phyloP scores from a whole-genome alignment of 2,329 filamentous ascomycete genomes.

The Camptophora hylomeconis region DNA sequence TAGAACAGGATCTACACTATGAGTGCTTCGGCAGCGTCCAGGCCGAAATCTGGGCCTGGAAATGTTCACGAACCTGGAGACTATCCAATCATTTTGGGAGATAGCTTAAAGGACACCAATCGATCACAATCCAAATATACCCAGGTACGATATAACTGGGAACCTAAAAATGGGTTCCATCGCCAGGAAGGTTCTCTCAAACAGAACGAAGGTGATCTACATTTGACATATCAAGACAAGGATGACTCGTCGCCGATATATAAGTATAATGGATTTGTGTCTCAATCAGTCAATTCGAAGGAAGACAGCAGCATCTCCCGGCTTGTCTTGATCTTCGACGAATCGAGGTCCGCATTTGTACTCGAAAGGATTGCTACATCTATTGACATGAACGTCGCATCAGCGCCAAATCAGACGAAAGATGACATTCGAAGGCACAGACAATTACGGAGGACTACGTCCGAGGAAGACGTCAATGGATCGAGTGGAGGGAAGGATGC shows the following conservation, averaged over 20 bases:
- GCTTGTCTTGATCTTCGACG: constrained; percentile 58
- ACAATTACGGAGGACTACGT: constrained; percentile 11
- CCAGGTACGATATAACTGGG: constrained; percentile 34
- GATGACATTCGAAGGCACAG: constrained; percentile 16
- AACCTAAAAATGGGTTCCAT: constrained; percentile 24
- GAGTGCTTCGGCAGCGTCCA: too few species aligned
- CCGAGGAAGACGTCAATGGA: constrained; percentile 22
- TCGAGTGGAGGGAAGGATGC: constrained; percentile 18
- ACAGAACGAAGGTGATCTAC: constrained; percentile 7
- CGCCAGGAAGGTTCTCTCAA: constrained; percentile 10
- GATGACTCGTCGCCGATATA: constrained; percentile 25
- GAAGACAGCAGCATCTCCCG: constrained; percentile 26
- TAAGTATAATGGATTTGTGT: constrained; percentile 28
- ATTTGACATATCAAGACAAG: constrained; percentile 7
- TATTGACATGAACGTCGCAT: constrained; percentile 75
- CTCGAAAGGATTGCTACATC: constrained; percentile 71
- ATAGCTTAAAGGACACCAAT: constrained; percentile 24
- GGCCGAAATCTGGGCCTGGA: too few species aligned
- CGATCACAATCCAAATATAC: constrained; percentile 20
- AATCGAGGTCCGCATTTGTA: constrained; percentile 60
- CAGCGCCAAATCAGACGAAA: constrained; percentile 38
- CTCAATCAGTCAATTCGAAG: too few species aligned
- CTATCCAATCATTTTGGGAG: constrained; percentile 33
- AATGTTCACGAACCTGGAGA: constrained; percentile 23
- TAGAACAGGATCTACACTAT: too few species aligned